These are phyloP conservation scores for Diaporthe sp. DNA, from an alignment of 2,329 filamentous ascomycete genomes.

Conservation along the genomic window DNA sequence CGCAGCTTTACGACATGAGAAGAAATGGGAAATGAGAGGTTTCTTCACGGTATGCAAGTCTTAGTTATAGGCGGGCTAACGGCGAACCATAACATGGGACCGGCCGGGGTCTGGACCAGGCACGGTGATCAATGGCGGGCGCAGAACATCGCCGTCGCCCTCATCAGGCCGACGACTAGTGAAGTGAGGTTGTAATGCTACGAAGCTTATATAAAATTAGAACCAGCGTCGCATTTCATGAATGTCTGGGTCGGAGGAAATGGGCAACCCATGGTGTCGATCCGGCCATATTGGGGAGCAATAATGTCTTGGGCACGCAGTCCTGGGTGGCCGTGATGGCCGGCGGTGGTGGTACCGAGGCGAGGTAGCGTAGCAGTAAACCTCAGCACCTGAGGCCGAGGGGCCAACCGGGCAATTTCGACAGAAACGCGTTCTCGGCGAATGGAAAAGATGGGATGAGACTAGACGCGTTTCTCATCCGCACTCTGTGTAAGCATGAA, in stretches of 20 bases:
- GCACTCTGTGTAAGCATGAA: not conserved
- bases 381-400: not conserved
- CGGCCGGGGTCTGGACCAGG: not conserved
- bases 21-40: not conserved
- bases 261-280: conserved; percentile 10
- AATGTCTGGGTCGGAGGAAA: conserved; percentile 4
- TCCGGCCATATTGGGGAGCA: not conserved
- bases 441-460: conserved; percentile 20
- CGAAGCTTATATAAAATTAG: conserved; percentile 8
- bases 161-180: not conserved
- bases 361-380: not conserved
- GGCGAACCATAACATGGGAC: not conserved
- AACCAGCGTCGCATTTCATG: conserved; percentile 9
- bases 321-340: not conserved
- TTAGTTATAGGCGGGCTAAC: not conserved
- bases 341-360: not conserved
- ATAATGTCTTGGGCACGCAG: not conserved
- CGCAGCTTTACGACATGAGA: not conserved
- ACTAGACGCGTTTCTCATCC: conserved; percentile 15
- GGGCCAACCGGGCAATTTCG: not conserved
- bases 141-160: not conserved
- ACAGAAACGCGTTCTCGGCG: conserved; percentile 17
- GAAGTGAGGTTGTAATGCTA: not conserved
- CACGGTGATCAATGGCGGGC: not conserved
- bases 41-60: not conserved